Evolutionary conservation across 345 rosid species (phyloP), one percentile per base, ranked within the genome.

Genomic region (Gossypioides kirkii): DNA sequence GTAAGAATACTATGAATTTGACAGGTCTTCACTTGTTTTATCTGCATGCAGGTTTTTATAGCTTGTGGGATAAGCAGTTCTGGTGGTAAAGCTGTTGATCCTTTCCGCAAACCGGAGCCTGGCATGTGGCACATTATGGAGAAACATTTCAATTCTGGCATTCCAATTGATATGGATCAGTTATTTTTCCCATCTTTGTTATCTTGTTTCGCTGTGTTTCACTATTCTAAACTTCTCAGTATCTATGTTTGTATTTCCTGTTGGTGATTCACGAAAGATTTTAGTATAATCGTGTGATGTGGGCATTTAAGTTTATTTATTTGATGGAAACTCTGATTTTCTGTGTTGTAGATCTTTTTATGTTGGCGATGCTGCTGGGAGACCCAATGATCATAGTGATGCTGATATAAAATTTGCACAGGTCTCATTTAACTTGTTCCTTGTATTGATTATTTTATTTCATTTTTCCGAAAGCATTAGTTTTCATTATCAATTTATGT

Each of bases 341-440:
- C 74, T 41, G 69, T 13, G 46, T 56, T 77, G 70, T 77, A 95
- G 99, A 81, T 92, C 98, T 4, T 95, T 92, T 78, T 95, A 90
- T 73, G 98, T 94, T 55, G 98, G 98, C 13, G 98, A 95, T 80
- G 98, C 99, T 63, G 97, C 97, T 2, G 99, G 99, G 71, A 90
- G 99, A 78, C 74, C 67, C 42, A 69, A 73, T 4, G 98, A 95
- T 80, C 97, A 90, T 77, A 89, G 98, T 71, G 94, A 95, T 64
- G 92, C 98, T 74, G 99, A 92, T 81, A 74, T 81, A 49, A 83
- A 89, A 79, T 95, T 95, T 84, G 98, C 99, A 14, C 78, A 88
- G 96, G 99, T 92, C 66, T 32, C 38, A 8, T 56, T 58, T 25
- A 56, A 58, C 43, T 71, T 71, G 41, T 43, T 14, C 23, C 16